Evolutionary conservation across 2,329 filamentous ascomycete genomes (phyloP).

Genomic region (Pseudogymnoascus sp.): DNA sequence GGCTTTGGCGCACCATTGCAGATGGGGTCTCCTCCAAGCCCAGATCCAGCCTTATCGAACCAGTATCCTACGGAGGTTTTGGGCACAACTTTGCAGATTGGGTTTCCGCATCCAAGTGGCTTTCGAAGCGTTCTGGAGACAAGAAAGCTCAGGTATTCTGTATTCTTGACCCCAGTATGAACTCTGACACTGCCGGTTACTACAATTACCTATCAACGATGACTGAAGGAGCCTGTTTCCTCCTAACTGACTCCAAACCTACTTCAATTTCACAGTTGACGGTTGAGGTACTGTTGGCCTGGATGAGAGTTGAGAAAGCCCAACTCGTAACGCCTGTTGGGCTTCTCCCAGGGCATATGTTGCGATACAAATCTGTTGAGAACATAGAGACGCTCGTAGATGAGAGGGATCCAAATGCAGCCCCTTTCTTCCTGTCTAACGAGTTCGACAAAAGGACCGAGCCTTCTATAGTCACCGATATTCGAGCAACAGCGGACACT

Average conservation of each 20-base stretch:
- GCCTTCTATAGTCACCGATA: too few relatives aligned
- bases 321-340: background rate
- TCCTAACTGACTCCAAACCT: background rate
- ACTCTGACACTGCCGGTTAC: slow-evolving; percentile 12
- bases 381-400: background rate
- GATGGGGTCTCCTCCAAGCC: background rate
- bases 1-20: background rate
- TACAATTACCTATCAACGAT: background rate
- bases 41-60: background rate
- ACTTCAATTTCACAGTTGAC: background rate
- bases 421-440: background rate
- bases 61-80: slow-evolving; percentile 25
- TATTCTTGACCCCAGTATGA: slow-evolving; percentile 27
- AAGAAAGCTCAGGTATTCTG: slow-evolving; percentile 38
- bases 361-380: background rate
- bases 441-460: background rate
- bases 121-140: slow-evolving; percentile 25
- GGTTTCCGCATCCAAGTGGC: slow-evolving; percentile 30
- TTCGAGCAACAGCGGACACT: background rate
- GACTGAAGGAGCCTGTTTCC: background rate
- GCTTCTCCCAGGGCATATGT: background rate
- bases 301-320: background rate
- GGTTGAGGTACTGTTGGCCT: background rate
- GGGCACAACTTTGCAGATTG: slow-evolving; percentile 37
- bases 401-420: background rate